These are phyloP conservation scores for Diplogelasinospora grovesii DNA, from an alignment of 495 filamentous ascomycete genomes.

Conservation along the genomic window DNA sequence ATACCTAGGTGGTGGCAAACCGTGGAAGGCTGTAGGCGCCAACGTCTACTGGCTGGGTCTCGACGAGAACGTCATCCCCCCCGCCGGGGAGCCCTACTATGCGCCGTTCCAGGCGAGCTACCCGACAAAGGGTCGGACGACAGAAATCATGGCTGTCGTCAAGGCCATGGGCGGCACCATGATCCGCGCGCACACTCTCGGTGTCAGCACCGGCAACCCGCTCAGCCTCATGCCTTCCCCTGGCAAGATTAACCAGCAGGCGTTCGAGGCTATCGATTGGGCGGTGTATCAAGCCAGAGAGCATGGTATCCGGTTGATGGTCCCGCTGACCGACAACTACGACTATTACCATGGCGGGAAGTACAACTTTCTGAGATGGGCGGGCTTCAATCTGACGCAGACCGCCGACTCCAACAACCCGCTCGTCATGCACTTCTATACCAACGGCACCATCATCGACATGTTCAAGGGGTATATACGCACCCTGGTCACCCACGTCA, in stretches of 20 bases:
- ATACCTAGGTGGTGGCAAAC: conserved; percentile 32
- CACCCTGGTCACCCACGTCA: conserved; percentile 42
- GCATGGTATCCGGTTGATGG: conserved; percentile 42
- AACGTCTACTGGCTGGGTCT: conserved; percentile 55
- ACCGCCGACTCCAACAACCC: conserved; percentile 29
- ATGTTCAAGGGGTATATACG: conserved; percentile 48
- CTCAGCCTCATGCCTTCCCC: conserved; percentile 40
- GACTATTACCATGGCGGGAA: conserved; percentile 56
- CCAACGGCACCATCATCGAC: conserved; percentile 39
- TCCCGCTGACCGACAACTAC: conserved; percentile 44
- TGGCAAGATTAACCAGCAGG: conserved; percentile 40
- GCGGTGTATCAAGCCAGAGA: conserved; percentile 45
- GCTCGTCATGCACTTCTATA: conserved; percentile 46
- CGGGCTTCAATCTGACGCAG: conserved; percentile 42
- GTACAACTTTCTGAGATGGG: conserved; percentile 48
- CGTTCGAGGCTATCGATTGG: conserved; percentile 50
- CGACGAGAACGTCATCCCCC: conserved; percentile 50
- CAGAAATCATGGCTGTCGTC: conserved; percentile 46
- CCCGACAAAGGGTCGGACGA: conserved; percentile 46
- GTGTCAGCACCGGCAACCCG: conserved; percentile 48
- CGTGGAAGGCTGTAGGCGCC: conserved; percentile 44
- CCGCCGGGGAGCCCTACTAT: conserved; percentile 43
- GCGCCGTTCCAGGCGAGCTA: conserved; percentile 43
- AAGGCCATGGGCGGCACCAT: conserved; percentile 45
- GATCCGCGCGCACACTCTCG: conserved; percentile 49